A percentile compares a stretch with the other conserved stretches of the same genome.
Conservation (phyloP, 2,329 filamentous ascomycete genomes). For the Xylariomycetidae sp. region DNA sequence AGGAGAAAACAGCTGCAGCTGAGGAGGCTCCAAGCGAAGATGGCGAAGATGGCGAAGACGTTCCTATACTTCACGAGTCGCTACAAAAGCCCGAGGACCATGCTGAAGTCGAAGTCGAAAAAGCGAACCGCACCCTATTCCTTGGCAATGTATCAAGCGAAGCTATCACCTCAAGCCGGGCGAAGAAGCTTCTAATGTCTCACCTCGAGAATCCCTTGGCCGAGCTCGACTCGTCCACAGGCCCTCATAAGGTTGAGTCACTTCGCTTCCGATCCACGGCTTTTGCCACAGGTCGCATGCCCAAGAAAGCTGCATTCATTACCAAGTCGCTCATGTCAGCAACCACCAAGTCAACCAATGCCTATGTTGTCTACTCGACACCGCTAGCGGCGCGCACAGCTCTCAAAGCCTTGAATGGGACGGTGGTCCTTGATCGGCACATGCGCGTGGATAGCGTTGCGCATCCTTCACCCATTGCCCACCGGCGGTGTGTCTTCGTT, state of each 20-base stretch:
- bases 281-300: slow-evolving; percentile 68
- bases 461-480: slow-evolving; percentile 75
- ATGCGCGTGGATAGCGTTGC: slow-evolving; percentile 86
- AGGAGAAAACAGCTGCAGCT: slow-evolving; percentile 1
- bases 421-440: slow-evolving; percentile 76
- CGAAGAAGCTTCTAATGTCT: slow-evolving; percentile 68
- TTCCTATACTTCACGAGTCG: slow-evolving; percentile 50
- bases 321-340: slow-evolving; percentile 85
- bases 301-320: slow-evolving; percentile 91
- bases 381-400: slow-evolving; percentile 69
- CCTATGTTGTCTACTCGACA: slow-evolving; percentile 85
- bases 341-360: slow-evolving; percentile 89
- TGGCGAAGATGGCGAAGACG: slow-evolving; percentile 30
- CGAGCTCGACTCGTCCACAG: slow-evolving; percentile 38
- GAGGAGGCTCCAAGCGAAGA: slow-evolving; percentile 20
- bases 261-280: slow-evolving; percentile 91
- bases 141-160: slow-evolving; percentile 82
- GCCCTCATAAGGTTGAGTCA: slow-evolving; percentile 72
- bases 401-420: slow-evolving; percentile 73
- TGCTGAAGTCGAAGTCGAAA: slow-evolving; percentile 61
- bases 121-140: slow-evolving; percentile 86
- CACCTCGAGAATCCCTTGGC: slow-evolving; percentile 74
- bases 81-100: slow-evolving; percentile 43
- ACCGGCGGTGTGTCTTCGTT: slow-evolving; percentile 89
- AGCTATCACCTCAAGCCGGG: slow-evolving; percentile 75